Percentiles rank a stretch among this genome's conserved stretches.
phyloP scores from a whole-genome alignment of 2,329 filamentous ascomycete genomes.

The Penicillium paneum region DNA sequence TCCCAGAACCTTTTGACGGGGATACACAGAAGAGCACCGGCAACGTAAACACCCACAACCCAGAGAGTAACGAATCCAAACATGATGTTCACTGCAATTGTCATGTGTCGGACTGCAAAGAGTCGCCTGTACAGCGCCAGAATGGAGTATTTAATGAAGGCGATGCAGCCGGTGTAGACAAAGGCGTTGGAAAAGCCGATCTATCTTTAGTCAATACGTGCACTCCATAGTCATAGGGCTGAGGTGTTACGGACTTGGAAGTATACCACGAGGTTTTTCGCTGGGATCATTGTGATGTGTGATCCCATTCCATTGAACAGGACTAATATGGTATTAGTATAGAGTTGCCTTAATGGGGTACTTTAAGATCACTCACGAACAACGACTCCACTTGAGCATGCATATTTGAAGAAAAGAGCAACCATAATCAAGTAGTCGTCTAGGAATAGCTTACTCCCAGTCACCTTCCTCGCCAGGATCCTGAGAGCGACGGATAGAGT shows the following conservation, averaged over 20 bases:
- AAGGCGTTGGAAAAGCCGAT: slow-evolving; percentile 29
- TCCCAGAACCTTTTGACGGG: slow-evolving; percentile 30
- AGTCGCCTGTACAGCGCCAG: slow-evolving; percentile 29
- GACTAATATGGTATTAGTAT: slow-evolving; percentile 15
- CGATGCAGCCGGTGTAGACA: slow-evolving; percentile 26
- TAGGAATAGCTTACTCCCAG: slow-evolving; percentile 24
- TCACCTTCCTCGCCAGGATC: slow-evolving; percentile 26
- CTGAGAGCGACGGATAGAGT: slow-evolving; percentile 28
- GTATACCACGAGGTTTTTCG: slow-evolving; percentile 23
- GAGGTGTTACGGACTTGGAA: slow-evolving; percentile 19
- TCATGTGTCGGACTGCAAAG: slow-evolving; percentile 24
- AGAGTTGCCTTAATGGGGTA: not conserved
- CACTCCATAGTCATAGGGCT: not conserved
- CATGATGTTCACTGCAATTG: slow-evolving; percentile 19
- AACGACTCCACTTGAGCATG: slow-evolving; percentile 27
- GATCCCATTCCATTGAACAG: slow-evolving; percentile 29
- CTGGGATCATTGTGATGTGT: slow-evolving; percentile 27
- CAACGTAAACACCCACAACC: slow-evolving; percentile 22
- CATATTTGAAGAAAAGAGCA: slow-evolving; percentile 32
- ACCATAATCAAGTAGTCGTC: slow-evolving; percentile 33
- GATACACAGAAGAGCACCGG: slow-evolving; percentile 23
- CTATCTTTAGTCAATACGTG: slow-evolving; percentile 12
- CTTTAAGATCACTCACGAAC: slow-evolving; percentile 20
- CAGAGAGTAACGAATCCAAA: slow-evolving; percentile 23
- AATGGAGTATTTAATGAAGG: slow-evolving; percentile 30